phyloP scores from a whole-genome alignment of 257 asterid species.

The Lantana camara region DNA sequence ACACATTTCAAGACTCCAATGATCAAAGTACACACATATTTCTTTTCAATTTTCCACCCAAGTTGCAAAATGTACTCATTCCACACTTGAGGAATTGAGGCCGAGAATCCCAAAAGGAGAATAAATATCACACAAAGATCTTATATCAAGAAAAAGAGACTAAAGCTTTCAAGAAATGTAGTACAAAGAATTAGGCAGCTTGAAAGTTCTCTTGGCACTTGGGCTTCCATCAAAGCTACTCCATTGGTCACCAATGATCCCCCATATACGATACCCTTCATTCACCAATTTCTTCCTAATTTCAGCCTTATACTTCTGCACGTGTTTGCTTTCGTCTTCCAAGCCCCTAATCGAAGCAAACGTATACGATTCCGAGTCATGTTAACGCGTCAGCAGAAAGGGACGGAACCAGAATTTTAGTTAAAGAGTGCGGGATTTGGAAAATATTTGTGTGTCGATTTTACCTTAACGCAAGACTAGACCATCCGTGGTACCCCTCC shows the following conservation, averaged over 20 bases:
- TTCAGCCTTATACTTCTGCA: slow-evolving; percentile 42
- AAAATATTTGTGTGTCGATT: too few species aligned
- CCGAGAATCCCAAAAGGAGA: slow-evolving; percentile 1
- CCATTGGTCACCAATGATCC: slow-evolving; percentile 56
- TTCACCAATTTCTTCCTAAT: slow-evolving; percentile 47
- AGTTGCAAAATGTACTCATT: slow-evolving; percentile 10
- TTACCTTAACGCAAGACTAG: slow-evolving; percentile 45
- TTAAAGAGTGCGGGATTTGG: too few species aligned
- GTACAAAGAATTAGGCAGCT: slow-evolving; percentile 58
- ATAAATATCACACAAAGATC: not conserved
- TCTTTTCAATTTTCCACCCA: slow-evolving; percentile 3
- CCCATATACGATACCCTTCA: slow-evolving; percentile 49
- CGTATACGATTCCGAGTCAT: not conserved
- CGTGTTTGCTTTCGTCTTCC: slow-evolving; percentile 32
- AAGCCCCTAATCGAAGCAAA: slow-evolving; percentile 34
- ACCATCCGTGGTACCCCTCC: slow-evolving; percentile 58
- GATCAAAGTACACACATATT: not conserved
- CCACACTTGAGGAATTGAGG: not conserved
- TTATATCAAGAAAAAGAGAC: too few species aligned
- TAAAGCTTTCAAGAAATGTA: slow-evolving; percentile 52
- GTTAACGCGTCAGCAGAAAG: too few species aligned
- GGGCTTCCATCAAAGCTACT: slow-evolving; percentile 54
- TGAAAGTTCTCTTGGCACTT: slow-evolving; percentile 45
- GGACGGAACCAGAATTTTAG: too few species aligned
- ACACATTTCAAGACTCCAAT: not conserved